These are phyloP conservation scores for Tuber brumale DNA, from an alignment of 495 filamentous ascomycete genomes.

Conservation along the genomic window DNA sequence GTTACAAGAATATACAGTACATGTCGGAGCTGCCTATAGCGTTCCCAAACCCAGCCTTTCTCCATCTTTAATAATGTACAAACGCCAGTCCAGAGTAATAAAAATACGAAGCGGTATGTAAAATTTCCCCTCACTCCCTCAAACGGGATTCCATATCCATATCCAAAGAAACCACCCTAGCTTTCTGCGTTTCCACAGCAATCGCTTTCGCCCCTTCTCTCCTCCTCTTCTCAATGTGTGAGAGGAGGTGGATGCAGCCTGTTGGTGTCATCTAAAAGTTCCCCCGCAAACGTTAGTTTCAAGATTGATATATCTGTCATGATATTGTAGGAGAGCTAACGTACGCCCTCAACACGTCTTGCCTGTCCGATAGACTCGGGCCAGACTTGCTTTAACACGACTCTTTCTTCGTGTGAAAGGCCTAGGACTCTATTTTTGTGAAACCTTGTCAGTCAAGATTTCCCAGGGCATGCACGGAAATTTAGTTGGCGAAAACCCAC, in stretches of 20 bases:
- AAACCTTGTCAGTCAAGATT: background rate
- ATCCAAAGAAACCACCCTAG: slow-evolving; percentile 15
- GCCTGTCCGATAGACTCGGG: slow-evolving; percentile 88
- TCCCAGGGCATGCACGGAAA: background rate
- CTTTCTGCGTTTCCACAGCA: slow-evolving; percentile 18
- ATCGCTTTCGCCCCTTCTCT: slow-evolving; percentile 22
- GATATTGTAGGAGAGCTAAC: background rate
- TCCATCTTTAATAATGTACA: background rate
- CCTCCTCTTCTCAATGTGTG: slow-evolving; percentile 44
- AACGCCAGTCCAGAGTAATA: slow-evolving; percentile 1
- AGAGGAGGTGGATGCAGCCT: slow-evolving; percentile 54
- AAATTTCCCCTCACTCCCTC: background rate
- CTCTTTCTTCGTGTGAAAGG: slow-evolving; percentile 69
- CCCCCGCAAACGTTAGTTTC: background rate
- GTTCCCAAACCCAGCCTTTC: background rate
- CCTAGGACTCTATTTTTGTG: slow-evolving; percentile 51
- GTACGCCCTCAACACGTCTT: slow-evolving; percentile 71
- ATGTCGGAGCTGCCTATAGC: background rate
- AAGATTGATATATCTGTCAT: background rate
- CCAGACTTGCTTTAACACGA: slow-evolving; percentile 58
- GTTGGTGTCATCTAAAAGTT: slow-evolving; percentile 50
- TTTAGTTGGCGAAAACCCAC: background rate
- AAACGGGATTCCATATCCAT: slow-evolving; percentile 7
- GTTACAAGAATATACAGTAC: background rate
- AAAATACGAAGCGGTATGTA: background rate